These are phyloP conservation scores for Colletotrichum spaethianum DNA, from an alignment of 2,329 filamentous ascomycete species.

Conservation along the genomic window DNA sequence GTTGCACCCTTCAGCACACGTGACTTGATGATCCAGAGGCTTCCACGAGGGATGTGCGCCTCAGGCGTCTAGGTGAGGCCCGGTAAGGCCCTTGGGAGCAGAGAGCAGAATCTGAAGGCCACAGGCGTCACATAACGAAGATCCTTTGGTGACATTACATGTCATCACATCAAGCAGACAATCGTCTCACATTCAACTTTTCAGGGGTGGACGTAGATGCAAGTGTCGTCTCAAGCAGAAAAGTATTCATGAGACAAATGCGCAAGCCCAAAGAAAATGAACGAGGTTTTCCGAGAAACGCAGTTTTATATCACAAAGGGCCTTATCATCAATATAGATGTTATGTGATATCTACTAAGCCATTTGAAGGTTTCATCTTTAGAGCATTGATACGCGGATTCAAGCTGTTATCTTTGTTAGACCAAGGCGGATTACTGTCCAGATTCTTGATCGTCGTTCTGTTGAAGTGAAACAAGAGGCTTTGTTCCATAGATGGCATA, in stretches of 20 bases:
- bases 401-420: background rate
- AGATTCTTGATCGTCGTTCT: background rate
- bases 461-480: background rate
- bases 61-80: conserved; percentile 6
- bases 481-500: background rate
- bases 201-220: background rate
- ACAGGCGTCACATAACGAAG: background rate
- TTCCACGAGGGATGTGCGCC: conserved; percentile 21
- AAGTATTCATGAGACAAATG: too few relatives aligned
- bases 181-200: background rate
- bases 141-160: background rate
- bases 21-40: conserved; percentile 22
- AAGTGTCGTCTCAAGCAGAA: background rate
- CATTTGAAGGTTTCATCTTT: background rate
- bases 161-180: too few relatives aligned
- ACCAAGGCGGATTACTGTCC: too few relatives aligned
- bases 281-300: too few relatives aligned
- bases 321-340: too few relatives aligned
- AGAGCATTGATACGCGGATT: background rate
- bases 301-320: too few relatives aligned
- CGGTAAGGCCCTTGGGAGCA: background rate
- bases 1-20: background rate
- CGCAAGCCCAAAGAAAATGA: background rate
- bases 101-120: background rate
- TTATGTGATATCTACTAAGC: background rate